Base-by-base conservation (phyloP, 1,284 basidiomycete species). In the Heliocybe sulcata region DNA sequence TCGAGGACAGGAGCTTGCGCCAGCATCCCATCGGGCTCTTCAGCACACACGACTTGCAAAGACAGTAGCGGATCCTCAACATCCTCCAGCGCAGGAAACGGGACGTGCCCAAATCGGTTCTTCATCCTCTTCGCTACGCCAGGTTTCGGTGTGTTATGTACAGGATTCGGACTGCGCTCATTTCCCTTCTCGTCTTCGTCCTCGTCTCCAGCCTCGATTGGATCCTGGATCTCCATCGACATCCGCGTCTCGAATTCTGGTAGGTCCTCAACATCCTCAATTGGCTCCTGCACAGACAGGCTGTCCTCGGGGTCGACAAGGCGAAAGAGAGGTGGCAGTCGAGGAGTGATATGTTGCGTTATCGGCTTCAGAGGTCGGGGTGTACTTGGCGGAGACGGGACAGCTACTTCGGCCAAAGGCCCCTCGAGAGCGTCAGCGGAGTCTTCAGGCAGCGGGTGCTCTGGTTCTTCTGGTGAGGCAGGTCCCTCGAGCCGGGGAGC, bases 41-140 rank as follows among this genome's bases (percentile, higher is more conserved):
- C 23, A 20, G 23, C 10, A 10, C 10, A n/a, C 20, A 49, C 6
- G 12, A n/a, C 20, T 22, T n/a, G 16, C 20, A 11, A 49, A 14
- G 47, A 20, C 6, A n/a, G 47, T 6, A 42, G 16, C 38, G 6
- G 16, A 6, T 42, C 38, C 16, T 42, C 38, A 42, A 42, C 38
- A 16, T 42, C 38, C 19, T 42, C 47, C 3, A 22, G 47, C 47
- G 12, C 23, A 9, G 47, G 47, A 26, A 29, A 49, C 20, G 22
- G 47, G 6, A 49, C 27, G 10, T 49, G 47, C 25, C 47, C 47
- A 49, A 49, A 49, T 16, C 47, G 47, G 25, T 49, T 29, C 47
- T 25, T 49, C 47, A 49, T 49, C 22, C 47, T 25, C 20, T 49
- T 49, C 14, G 47, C 47, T 4, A 49, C 22, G 6, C 47, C 47